Evolutionary conservation across 176 grass and related monocot species (phyloP).

Genomic region (Otatea glauca): DNA sequence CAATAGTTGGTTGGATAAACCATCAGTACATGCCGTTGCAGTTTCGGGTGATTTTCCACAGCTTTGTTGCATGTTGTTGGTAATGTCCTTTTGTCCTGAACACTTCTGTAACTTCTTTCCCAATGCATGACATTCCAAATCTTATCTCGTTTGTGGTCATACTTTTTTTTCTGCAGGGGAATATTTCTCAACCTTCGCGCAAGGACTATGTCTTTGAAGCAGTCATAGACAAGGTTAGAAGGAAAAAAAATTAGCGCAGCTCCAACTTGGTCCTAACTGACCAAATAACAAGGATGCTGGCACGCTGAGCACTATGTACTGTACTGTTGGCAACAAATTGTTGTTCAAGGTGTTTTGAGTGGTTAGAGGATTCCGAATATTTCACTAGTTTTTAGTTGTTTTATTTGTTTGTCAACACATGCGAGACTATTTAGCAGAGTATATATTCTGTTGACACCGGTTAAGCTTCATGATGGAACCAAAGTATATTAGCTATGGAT

Average conservation of each 20-base stretch:
- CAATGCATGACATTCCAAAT: neutral
- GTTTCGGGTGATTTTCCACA: constrained; percentile 87
- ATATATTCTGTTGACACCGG: neutral
- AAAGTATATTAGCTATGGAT: neutral
- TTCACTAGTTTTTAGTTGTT: neutral
- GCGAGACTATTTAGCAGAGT: neutral
- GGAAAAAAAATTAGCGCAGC: neutral
- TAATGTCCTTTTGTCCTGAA: constrained; percentile 43
- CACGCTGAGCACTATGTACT: neutral
- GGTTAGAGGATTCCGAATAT: neutral
- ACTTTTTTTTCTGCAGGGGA: constrained; percentile 52
- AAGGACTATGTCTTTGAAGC: constrained; percentile 68
- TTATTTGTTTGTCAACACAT: constrained; percentile 19
- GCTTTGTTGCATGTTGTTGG: constrained; percentile 85
- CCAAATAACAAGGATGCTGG: constrained; percentile 18
- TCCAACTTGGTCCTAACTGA: neutral
- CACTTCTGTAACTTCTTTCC: neutral
- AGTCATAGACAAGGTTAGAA: constrained; percentile 43
- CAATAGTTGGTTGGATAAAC: constrained; percentile 89
- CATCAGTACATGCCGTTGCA: constrained; percentile 87
- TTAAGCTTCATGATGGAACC: neutral
- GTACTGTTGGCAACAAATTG: neutral
- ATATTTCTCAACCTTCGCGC: constrained; percentile 96
- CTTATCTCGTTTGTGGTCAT: constrained; percentile 9
- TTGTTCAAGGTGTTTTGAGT: neutral